A percentile compares a stretch with the other conserved stretches of the same genome.
Conservation (phyloP, 495 filamentous ascomycete genomes). For the Lentithecium fluviatile region DNA sequence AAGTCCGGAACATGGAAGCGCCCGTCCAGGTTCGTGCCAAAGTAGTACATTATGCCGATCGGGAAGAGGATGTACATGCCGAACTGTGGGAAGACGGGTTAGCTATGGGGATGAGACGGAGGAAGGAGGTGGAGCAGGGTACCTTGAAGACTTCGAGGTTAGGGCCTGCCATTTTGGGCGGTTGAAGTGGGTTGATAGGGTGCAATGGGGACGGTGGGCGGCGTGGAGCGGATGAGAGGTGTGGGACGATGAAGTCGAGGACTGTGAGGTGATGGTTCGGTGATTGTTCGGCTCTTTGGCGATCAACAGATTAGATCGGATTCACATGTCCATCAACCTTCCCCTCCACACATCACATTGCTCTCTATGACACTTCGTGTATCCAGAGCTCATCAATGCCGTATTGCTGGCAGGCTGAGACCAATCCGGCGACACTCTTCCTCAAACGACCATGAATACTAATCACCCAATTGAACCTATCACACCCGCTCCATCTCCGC, state of each 20-base stretch:
- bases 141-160: constrained; percentile 98
- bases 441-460: not conserved
- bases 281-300: constrained; percentile 8
- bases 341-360: too few relatives aligned
- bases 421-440: too few relatives aligned
- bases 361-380: too few relatives aligned
- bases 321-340: too few relatives aligned
- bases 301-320: too few relatives aligned
- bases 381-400: too few relatives aligned
- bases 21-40: constrained; percentile 94
- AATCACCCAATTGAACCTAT: constrained; percentile 7
- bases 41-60: constrained; percentile 99
- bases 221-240: not conserved
- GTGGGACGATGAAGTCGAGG: not conserved
- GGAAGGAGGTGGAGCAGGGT: constrained; percentile 25
- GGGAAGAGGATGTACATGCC: constrained; percentile 98
- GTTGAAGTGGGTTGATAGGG: not conserved
- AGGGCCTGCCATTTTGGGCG: constrained; percentile 67
- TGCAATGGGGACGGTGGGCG: not conserved
- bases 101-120: constrained; percentile 15
- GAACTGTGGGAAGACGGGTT: constrained; percentile 62
- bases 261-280: constrained; percentile 7
- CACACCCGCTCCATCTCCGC: not conserved
- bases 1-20: constrained; percentile 86
- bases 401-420: too few relatives aligned